These are phyloP conservation scores for Laetiporus sulphureus DNA, from an alignment of 1,284 basidiomycete species.

Conservation along the genomic window DNA sequence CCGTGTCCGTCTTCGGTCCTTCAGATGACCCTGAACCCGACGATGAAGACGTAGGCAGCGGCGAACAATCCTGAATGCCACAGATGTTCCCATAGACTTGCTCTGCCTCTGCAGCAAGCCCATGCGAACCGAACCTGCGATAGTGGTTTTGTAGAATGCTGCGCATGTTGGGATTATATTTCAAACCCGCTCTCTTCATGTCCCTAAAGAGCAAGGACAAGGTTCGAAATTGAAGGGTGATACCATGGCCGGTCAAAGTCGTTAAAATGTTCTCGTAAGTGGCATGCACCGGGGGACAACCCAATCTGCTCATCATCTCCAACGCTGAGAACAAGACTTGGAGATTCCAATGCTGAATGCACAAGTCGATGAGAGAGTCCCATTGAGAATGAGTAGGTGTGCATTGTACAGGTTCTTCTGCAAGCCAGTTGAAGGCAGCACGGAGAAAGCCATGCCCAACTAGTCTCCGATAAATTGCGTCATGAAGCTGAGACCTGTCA, in stretches of 20 bases:
- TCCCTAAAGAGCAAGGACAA: conserved; percentile 4
- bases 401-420: conserved; percentile 12
- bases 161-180: conserved; percentile 5
- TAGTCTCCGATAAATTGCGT: conserved; percentile 14
- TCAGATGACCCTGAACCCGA: too few relatives aligned
- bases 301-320: conserved; percentile 7
- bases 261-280: conserved; percentile 13
- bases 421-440: conserved; percentile 35
- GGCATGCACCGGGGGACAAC: conserved; percentile 4
- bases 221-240: too few relatives aligned
- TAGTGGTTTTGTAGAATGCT: neutral
- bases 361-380: conserved; percentile 42
- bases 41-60: too few relatives aligned
- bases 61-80: too few relatives aligned
- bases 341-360: conserved; percentile 12
- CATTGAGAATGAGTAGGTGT: conserved; percentile 45
- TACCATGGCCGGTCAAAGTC: too few relatives aligned
- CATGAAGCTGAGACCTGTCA: conserved; percentile 36
- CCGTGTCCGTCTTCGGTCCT: neutral
- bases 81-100: too few relatives aligned
- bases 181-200: conserved; percentile 11
- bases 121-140: too few relatives aligned
- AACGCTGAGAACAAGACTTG: conserved; percentile 5
- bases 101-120: neutral
- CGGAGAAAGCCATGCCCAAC: neutral